phyloP scores from a whole-genome alignment of 176 grass and related monocot species.

The Oryza punctata region DNA sequence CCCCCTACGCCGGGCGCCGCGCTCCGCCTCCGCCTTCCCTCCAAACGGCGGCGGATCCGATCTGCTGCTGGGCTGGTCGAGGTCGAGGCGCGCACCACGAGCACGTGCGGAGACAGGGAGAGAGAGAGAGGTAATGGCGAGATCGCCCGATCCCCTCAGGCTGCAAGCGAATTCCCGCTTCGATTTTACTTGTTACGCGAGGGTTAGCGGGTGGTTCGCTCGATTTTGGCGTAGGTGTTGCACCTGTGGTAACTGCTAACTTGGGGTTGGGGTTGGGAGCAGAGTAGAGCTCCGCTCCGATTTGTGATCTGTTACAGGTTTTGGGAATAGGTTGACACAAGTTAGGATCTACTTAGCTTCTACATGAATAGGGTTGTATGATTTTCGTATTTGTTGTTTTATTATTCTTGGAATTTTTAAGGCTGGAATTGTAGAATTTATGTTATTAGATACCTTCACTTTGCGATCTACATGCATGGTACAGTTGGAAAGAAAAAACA shows the following conservation, averaged over 20 bases:
- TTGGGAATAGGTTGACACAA: neutral
- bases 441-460: neutral
- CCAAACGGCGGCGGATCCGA: neutral
- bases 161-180: neutral
- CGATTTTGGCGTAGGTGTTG: neutral
- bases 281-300: neutral
- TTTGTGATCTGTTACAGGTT: neutral
- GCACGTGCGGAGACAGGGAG: no score
- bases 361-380: neutral
- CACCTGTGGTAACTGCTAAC: no score
- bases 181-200: neutral
- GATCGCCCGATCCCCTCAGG: neutral
- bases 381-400: neutral
- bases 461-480: neutral
- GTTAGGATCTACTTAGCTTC: neutral
- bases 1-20: no score
- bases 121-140: conserved; percentile 10
- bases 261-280: neutral
- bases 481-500: neutral
- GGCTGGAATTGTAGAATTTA: neutral
- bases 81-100: neutral
- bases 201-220: neutral
- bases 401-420: neutral
- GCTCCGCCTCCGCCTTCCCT: neutral
- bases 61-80: neutral